These are phyloP conservation scores for Thalassiosira oceanica DNA, from an alignment of 352 stramenopile genomes.

Conservation along the genomic window DNA sequence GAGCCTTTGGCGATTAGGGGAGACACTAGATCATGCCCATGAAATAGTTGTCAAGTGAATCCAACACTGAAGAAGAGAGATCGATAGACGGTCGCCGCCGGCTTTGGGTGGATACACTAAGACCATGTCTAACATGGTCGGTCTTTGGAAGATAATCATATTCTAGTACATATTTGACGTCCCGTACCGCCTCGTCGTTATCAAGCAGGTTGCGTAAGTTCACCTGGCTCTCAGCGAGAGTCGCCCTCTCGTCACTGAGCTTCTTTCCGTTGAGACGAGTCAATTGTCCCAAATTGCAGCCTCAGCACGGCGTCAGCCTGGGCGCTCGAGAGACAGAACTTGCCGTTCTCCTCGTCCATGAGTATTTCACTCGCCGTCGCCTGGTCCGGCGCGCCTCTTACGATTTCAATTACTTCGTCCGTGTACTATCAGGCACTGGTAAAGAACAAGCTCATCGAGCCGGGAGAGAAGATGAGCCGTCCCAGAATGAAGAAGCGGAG, in stretches of 20 bases:
- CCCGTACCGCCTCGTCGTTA: constrained; percentile 76
- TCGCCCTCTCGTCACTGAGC: constrained; percentile 75
- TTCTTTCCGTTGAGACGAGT: constrained; percentile 84
- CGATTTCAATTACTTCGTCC: too few species aligned
- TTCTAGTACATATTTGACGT: too few species aligned
- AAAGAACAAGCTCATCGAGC: constrained; percentile 72
- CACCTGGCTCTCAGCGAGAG: constrained; percentile 50
- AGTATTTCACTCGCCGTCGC: constrained; percentile 57
- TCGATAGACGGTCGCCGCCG: too few species aligned
- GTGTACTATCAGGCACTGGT: constrained; percentile 56
- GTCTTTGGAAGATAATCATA: too few species aligned
- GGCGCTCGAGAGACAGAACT: constrained; percentile 61
- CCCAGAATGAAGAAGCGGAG: constrained; percentile 55
- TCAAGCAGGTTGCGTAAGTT: constrained; percentile 72
- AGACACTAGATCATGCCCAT: too few species aligned
- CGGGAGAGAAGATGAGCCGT: constrained; percentile 64
- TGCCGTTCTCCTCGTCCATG: constrained; percentile 50
- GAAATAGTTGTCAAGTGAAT: too few species aligned
- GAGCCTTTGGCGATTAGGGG: too few species aligned
- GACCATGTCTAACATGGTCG: too few species aligned
- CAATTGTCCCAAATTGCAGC: constrained; percentile 82
- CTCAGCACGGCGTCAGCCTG: constrained; percentile 84
- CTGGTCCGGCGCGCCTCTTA: constrained; percentile 74
- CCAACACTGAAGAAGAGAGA: too few species aligned
- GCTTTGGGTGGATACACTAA: too few species aligned